These are phyloP conservation scores for Diversispora eburnea DNA, from an alignment of 192 early-diverging fungal genomes.

Conservation along the genomic window DNA sequence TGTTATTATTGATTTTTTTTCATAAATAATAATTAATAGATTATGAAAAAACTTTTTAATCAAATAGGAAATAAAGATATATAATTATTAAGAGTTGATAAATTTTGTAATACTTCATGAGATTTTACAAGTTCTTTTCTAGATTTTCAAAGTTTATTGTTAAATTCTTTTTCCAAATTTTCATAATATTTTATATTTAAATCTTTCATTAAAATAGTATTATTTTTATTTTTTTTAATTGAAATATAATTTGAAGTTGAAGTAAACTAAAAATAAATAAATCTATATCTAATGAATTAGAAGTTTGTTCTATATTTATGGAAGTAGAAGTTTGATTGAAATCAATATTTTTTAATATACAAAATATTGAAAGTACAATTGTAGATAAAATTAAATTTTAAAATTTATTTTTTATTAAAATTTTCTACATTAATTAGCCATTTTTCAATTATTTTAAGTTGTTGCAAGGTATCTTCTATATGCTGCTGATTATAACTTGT, in stretches of 20 bases:
- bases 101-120: not conserved
- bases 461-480: not conserved
- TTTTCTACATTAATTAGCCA: not conserved
- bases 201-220: not conserved
- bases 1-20: conserved; percentile 2
- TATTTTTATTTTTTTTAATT: not conserved
- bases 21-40: not conserved
- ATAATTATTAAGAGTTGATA: not conserved
- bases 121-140: not conserved
- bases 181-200: not conserved
- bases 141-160: not conserved
- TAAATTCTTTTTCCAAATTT: not conserved
- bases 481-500: not conserved
- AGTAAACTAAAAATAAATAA: not conserved
- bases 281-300: not conserved
- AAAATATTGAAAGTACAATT: not conserved
- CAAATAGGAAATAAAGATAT: not conserved
- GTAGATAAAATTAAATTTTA: conserved; percentile 1
- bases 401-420: not conserved
- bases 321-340: not conserved
- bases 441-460: not conserved
- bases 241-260: not conserved
- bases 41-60: not conserved
- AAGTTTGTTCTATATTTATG: too few species aligned
- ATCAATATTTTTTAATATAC: not conserved